phyloP scores from a whole-genome alignment of 1,139 yeast species.

The Kluyveromyces sp. region DNA sequence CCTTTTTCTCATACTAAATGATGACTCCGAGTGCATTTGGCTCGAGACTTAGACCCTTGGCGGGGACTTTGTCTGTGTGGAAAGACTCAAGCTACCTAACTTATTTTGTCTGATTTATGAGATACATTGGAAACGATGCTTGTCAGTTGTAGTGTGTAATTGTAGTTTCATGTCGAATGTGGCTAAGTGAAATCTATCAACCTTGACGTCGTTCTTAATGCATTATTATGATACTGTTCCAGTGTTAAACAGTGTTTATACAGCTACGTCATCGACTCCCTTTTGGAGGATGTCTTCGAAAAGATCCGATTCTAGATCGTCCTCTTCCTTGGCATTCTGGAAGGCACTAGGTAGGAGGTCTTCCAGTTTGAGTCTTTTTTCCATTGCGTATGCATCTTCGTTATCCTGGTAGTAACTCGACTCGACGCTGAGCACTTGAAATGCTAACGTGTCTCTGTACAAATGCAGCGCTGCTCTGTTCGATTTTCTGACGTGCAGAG shows the following conservation, averaged over 20 bases:
- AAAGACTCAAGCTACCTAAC: slow-evolving; percentile 81
- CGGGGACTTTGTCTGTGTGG: slow-evolving; percentile 61
- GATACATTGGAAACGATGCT: slow-evolving; percentile 1
- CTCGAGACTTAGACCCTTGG: slow-evolving; percentile 54
- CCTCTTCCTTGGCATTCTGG: slow-evolving; percentile 41
- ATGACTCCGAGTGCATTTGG: slow-evolving; percentile 88
- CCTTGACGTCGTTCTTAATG: neutral
- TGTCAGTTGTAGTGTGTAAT: too few relatives aligned
- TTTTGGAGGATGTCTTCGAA: slow-evolving; percentile 32
- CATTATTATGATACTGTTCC: neutral
- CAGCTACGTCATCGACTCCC: slow-evolving; percentile 22
- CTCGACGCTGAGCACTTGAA: slow-evolving; percentile 76
- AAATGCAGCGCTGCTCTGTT: slow-evolving; percentile 92
- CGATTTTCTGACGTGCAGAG: slow-evolving; percentile 88
- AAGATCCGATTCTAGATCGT: slow-evolving; percentile 44
- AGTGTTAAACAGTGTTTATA: slow-evolving; percentile 9
- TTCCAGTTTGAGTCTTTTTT: slow-evolving; percentile 51
- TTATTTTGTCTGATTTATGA: slow-evolving; percentile 35
- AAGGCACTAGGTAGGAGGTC: slow-evolving; percentile 53
- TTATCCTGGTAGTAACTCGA: slow-evolving; percentile 91
- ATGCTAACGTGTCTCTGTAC: slow-evolving; percentile 77
- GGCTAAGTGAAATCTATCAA: too few relatives aligned
- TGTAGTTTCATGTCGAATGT: too few relatives aligned
- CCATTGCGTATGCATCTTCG: slow-evolving; percentile 98
- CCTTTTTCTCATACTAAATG: slow-evolving; percentile 35